Evolutionary conservation across 2,329 filamentous ascomycete species (phyloP).

Genomic region (Ophiosphaerella narmari): DNA sequence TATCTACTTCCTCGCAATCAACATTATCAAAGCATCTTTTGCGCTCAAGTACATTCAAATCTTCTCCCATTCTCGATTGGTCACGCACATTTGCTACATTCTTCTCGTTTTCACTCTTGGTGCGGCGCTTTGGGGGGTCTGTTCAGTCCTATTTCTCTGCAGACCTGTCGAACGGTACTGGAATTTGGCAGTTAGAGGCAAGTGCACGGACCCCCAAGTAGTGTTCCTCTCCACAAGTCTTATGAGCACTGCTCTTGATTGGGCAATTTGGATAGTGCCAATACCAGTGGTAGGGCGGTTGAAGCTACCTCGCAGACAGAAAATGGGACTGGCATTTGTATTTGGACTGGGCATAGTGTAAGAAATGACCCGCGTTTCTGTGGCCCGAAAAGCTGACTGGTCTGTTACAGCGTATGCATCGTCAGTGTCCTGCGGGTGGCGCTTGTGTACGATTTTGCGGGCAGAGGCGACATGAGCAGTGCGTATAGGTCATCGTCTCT

Average conservation of each 20-base stretch:
- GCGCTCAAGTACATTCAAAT: constrained; percentile 36
- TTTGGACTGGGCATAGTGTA: constrained; percentile 47
- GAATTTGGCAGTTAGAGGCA: constrained; percentile 20
- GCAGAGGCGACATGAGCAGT: constrained; percentile 28
- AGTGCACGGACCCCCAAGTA: constrained; percentile 22
- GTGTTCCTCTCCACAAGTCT: constrained; percentile 34
- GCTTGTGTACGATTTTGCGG: constrained; percentile 26
- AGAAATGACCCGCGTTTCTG: constrained; percentile 7
- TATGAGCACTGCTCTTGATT: constrained; percentile 36
- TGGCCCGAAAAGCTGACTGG: background rate
- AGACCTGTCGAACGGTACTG: constrained; percentile 32
- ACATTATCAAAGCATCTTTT: constrained; percentile 41
- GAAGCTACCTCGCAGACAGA: constrained; percentile 39
- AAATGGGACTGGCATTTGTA: constrained; percentile 34
- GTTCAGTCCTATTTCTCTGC: constrained; percentile 38
- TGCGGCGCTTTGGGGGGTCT: constrained; percentile 31
- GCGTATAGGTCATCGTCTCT: constrained; percentile 3
- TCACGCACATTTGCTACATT: constrained; percentile 17
- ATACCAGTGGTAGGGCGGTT: constrained; percentile 36
- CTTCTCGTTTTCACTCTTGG: constrained; percentile 23
- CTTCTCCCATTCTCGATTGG: constrained; percentile 19
- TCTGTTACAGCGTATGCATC: constrained; percentile 28
- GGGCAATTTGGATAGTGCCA: constrained; percentile 37
- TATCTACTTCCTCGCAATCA: constrained; percentile 38
- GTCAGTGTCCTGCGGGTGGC: constrained; percentile 33